A percentile compares a stretch with the other conserved stretches of the same genome.
Evolutionary conservation across 169 alveolate species (phyloP).

Genomic region (Condylostoma magnum): DNA sequence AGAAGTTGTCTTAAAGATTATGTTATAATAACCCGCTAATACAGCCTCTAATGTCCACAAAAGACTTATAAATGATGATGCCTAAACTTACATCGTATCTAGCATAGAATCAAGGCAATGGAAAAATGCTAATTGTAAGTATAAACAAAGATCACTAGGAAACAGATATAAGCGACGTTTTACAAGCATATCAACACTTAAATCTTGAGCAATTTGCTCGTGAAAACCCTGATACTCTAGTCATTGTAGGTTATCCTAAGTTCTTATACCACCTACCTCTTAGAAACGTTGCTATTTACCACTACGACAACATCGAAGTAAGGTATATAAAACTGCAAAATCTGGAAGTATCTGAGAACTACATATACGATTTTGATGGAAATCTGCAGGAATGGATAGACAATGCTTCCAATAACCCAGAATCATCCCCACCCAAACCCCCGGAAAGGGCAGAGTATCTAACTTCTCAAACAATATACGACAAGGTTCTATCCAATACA

Average conservation of each 20-base stretch:
- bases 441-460: not conserved
- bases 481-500: not conserved
- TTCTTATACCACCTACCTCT: conserved; percentile 18
- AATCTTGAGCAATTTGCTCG: conserved; percentile 21
- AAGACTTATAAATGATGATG: conserved; percentile 1
- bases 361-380: not conserved
- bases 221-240: conserved; percentile 1
- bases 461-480: not conserved
- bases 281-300: conserved; percentile 4
- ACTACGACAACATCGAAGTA: conserved; percentile 15
- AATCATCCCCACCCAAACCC: not conserved
- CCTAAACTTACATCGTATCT: not conserved
- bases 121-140: conserved; percentile 1
- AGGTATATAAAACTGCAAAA: not conserved
- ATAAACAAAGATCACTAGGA: conserved; percentile 26
- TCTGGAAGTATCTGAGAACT: not conserved
- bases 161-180: not conserved
- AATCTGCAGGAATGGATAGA: not conserved
- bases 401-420: not conserved
- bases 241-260: not conserved
- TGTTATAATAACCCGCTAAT: conserved; percentile 1
- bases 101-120: not conserved
- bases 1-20: not conserved
- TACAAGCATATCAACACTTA: not conserved
- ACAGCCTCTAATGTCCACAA: not conserved